These are phyloP conservation scores for Colletotrichum euphorbiae DNA, from an alignment of 2,329 filamentous ascomycete species.

Conservation along the genomic window DNA sequence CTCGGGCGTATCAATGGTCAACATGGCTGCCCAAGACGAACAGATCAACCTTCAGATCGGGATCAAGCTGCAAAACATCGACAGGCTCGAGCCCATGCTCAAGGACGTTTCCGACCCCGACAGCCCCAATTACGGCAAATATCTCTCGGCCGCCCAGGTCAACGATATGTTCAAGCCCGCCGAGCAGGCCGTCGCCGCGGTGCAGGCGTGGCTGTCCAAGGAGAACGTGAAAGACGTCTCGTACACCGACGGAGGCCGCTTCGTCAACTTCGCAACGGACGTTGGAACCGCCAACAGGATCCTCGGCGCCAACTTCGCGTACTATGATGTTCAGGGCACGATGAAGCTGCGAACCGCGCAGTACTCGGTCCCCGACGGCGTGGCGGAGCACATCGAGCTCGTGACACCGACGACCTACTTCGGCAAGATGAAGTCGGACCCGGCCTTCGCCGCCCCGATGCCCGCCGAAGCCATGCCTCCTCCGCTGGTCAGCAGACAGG, in stretches of 20 bases:
- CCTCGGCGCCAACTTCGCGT: constrained; percentile 56
- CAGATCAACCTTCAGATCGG: constrained; percentile 41
- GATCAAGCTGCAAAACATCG: constrained; percentile 43
- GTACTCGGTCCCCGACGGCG: constrained; percentile 48
- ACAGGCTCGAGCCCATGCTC: constrained; percentile 44
- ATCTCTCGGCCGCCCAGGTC: constrained; percentile 43
- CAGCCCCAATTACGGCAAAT: constrained; percentile 45
- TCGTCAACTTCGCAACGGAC: constrained; percentile 50
- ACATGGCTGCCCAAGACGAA: constrained; percentile 35
- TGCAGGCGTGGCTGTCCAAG: constrained; percentile 43
- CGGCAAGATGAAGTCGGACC: constrained; percentile 46
- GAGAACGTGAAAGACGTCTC: constrained; percentile 39
- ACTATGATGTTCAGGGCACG: constrained; percentile 52
- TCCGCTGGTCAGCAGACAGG: constrained; percentile 23
- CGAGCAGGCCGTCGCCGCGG: constrained; percentile 39
- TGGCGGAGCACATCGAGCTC: constrained; percentile 55
- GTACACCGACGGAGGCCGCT: constrained; percentile 40
- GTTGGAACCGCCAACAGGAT: constrained; percentile 52
- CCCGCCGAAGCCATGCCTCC: constrained; percentile 4
- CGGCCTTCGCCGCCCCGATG: constrained; percentile 23
- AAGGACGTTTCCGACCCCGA: constrained; percentile 43
- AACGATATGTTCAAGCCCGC: constrained; percentile 44
- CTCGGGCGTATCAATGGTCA: constrained; percentile 37
- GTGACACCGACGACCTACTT: constrained; percentile 61
- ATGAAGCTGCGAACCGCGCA: constrained; percentile 48